These are phyloP conservation scores for Cryptococcus amylolentus DNA, from an alignment of 1,284 basidiomycete species.

Conservation along the genomic window DNA sequence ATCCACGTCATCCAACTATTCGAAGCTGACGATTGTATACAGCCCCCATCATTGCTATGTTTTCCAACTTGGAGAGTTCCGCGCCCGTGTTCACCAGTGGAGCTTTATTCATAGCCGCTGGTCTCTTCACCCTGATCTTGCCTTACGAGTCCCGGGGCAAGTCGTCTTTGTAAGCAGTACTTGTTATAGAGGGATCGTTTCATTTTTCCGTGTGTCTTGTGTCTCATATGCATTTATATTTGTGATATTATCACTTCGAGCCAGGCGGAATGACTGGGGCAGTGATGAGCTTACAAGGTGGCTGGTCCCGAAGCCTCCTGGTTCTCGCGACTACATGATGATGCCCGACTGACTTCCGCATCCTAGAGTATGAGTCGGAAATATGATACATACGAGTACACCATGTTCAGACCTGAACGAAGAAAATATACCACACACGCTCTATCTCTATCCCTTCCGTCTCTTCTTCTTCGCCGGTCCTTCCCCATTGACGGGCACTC, in stretches of 20 bases:
- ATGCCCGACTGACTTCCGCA: no score
- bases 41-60: constrained; percentile 37
- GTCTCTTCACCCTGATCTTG: constrained; percentile 62
- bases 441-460: constrained; percentile 8
- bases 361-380: no score
- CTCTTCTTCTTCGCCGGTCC: constrained; percentile 21
- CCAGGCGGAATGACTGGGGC: neutral
- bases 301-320: neutral
- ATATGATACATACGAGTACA: no score
- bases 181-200: neutral
- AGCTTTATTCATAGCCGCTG: constrained; percentile 61
- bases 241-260: no score
- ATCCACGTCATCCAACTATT: constrained; percentile 19
- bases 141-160: constrained; percentile 68
- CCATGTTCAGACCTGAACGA: no score
- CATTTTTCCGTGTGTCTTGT: no score
- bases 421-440: no score
- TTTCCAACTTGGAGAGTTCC: constrained; percentile 49
- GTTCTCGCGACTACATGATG: neutral
- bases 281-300: neutral
- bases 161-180: constrained; percentile 55
- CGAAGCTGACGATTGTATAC: no score
- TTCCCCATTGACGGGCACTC: neutral
- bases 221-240: no score
- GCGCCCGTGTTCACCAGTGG: constrained; percentile 70